Base-by-base conservation (phyloP, 164 flowering plant species). In the Umbilicus rupestris region DNA sequence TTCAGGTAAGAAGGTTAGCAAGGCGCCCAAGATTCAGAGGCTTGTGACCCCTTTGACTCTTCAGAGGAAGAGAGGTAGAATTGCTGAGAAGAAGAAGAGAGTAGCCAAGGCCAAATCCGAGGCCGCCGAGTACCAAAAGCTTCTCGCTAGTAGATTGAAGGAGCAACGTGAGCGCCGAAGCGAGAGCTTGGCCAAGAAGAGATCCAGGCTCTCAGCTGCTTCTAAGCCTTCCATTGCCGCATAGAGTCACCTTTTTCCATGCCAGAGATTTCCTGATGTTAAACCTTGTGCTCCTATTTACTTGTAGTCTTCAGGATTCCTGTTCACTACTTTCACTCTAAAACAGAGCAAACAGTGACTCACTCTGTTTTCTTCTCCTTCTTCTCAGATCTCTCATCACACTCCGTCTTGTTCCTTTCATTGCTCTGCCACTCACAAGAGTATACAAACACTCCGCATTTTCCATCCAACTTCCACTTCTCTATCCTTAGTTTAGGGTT, bases 11-110 rank as follows among this genome's bases (percentile, higher is more conserved):
- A 78, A 82, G 71, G 73, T 74, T 68, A 84, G 86, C 69, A 84
- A 82, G 62, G 86, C 85, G 52, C 88, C 88, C 10, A 82, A 84
- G 72, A 84, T 82, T 33, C 83, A 82, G 81, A 69, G 85, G 64
- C 24, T 82, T 58, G 83, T 82, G 4, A 82, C 85, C 22, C 85
- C 83, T 0, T 65, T 80, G 78, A 82, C 85, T 10, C 65, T 80
- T 47, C 85, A 79, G 49, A 82, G 88, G 75, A 84, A 81, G 79
- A 67, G 85, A 5, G 78, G 75, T 1, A 77, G 85, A 45, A 80
- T 84, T 72, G 78, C 84, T 1, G 85, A 84, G 30, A 84, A 84
- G 82, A 84, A 84, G 80, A 79, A 66, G 80, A 81, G 84, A 65
- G 74, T 82, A 45, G 78, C 77, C 0, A 84, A 84, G 78, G 88